Conservation (phyloP, 257 asterid genomes). For the Osmanthus fragrans region DNA sequence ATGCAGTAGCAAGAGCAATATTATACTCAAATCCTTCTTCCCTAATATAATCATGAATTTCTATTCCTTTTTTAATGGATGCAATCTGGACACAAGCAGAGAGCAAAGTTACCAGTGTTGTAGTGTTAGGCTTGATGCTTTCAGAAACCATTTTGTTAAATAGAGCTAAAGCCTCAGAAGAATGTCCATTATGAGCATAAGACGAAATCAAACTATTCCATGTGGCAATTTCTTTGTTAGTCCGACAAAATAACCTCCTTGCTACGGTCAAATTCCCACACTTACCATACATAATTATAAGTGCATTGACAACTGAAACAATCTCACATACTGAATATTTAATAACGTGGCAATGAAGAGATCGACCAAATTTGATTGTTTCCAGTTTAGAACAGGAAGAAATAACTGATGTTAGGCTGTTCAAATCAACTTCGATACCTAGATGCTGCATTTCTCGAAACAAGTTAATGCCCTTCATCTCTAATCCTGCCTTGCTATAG, state of each 20-base stretch:
- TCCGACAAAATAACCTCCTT: conserved; percentile 40
- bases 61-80: conserved; percentile 53
- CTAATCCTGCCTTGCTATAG: conserved; percentile 62
- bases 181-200: conserved; percentile 42
- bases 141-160: conserved; percentile 54
- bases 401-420: conserved; percentile 55
- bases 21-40: conserved; percentile 36
- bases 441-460: conserved; percentile 61
- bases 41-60: conserved; percentile 50
- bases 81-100: conserved; percentile 67
- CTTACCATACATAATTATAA: conserved; percentile 69
- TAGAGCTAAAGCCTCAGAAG: conserved; percentile 47
- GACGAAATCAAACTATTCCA: conserved; percentile 74
- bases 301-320: conserved; percentile 59
- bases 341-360: conserved; percentile 60
- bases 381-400: conserved; percentile 63
- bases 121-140: conserved; percentile 51
- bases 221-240: conserved; percentile 45
- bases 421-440: conserved; percentile 42
- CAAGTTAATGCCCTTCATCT: conserved; percentile 46
- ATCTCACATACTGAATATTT: conserved; percentile 38
- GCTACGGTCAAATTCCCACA: conserved; percentile 45
- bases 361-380: conserved; percentile 42
- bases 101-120: conserved; percentile 57
- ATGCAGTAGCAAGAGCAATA: conserved; percentile 58